phyloP scores from a whole-genome alignment of 83 land plant species.

The Diphasiastrum complanatum region DNA sequence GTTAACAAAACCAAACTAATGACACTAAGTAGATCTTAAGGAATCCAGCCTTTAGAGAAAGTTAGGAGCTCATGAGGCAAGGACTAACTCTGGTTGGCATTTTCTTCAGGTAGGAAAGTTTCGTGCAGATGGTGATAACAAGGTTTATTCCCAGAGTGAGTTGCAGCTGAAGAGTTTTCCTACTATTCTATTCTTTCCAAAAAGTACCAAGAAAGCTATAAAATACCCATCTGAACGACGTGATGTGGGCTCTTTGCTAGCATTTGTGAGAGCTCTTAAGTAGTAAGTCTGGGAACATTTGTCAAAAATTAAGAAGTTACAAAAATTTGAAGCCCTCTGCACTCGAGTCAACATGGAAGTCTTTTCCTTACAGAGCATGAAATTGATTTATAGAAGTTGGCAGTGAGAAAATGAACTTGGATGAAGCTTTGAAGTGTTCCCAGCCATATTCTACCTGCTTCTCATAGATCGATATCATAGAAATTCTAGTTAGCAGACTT shows the following conservation, averaged over 20 bases:
- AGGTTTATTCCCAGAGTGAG: slow-evolving; percentile 55
- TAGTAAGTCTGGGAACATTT: too few species aligned
- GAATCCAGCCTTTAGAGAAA: background rate
- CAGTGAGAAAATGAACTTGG: too few species aligned
- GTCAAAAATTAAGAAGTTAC: too few species aligned
- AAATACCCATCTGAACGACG: slow-evolving; percentile 86
- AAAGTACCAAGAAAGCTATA: slow-evolving; percentile 50
- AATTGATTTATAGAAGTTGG: too few species aligned
- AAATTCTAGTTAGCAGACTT: too few species aligned
- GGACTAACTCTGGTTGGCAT: too few species aligned
- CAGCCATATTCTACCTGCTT: too few species aligned
- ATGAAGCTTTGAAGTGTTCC: too few species aligned
- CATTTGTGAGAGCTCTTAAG: slow-evolving; percentile 67
- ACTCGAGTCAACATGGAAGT: too few species aligned
- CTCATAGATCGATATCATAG: too few species aligned
- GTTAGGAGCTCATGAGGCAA: background rate
- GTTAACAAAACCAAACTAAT: background rate
- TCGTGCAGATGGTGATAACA: slow-evolving; percentile 85
- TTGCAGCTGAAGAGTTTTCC: slow-evolving; percentile 79
- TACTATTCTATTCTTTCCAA: slow-evolving; percentile 86
- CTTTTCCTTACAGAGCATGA: too few species aligned
- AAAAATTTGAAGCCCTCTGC: too few species aligned
- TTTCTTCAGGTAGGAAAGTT: slow-evolving; percentile 60
- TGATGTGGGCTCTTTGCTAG: slow-evolving; percentile 63
- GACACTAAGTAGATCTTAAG: background rate